Base-by-base conservation (phyloP, 805 yeast species). In the Zygosaccharomyces bailii region DNA sequence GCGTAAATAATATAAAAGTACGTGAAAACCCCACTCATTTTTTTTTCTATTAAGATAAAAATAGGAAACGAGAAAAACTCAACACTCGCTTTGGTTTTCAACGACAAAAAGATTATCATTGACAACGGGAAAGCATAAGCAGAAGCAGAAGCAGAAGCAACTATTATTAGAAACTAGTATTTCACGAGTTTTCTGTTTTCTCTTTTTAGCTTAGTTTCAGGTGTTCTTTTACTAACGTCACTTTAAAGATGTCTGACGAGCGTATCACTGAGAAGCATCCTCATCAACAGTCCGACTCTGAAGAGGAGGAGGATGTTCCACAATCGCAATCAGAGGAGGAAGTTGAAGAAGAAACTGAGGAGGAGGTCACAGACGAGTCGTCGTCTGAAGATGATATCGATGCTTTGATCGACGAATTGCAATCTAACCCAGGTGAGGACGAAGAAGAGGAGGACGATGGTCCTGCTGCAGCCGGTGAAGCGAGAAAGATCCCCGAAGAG, bases 401-500 rank as follows among this genome's bases (percentile, higher is more conserved):
- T 60, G 85, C 80, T 66, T 78, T 83, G 68, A 78, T 83, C 59
- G 75, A 78, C 53, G 96, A 87, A 62, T 75, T 88, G 61, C 95
- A 87, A 72, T 72, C 76, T 43, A 71, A 81, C 68, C 74, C 73
- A 54, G 79, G 75, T 56, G 80, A 64, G 3, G 83, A 73, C 1
- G 79, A 70, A 3, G 81, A 71, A 21, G 79, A 72, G 38, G 80
- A 71, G 34, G 72, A 63, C 30, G 72, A 63, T 18, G 70, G 55
- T 25, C 65, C 55, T 35, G 70, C 59, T 48, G 80, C 76, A 38
- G 81, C 75, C 50, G 75, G 75, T 53, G 73, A 80, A 48, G 79
- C 81, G 68, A 80, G 83, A 69, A 84, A 85, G 49, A 88, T 87
- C 43, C 95, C 96, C 44, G 96, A 88, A 60, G 93, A 84, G 63